These are phyloP conservation scores for Panellus pusillus DNA, from an alignment of 768 basidiomycete species.

Conservation along the genomic window DNA sequence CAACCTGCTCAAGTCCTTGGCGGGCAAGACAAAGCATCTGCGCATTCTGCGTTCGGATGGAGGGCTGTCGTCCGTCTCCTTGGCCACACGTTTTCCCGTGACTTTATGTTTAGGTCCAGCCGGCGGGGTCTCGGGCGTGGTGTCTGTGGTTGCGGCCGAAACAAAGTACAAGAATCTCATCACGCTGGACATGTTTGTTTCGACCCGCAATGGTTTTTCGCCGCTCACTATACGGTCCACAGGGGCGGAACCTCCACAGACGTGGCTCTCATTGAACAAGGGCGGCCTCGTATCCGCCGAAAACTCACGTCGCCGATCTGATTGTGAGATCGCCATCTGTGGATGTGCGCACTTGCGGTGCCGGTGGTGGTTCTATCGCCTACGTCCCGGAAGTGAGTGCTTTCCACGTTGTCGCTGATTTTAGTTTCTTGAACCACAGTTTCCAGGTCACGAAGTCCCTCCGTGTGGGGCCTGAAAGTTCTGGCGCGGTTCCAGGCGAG, in stretches of 20 bases:
- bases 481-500: slow-evolving; percentile 20
- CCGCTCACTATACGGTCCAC: not conserved
- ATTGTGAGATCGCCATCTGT: slow-evolving; percentile 15
- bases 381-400: slow-evolving; percentile 5
- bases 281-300: slow-evolving; percentile 8
- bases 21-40: slow-evolving; percentile 16
- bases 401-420: not conserved
- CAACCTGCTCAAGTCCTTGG: slow-evolving; percentile 10
- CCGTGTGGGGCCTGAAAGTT: slow-evolving; percentile 21
- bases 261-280: slow-evolving; percentile 15
- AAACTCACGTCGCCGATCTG: slow-evolving; percentile 17
- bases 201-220: not conserved
- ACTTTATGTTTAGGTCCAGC: slow-evolving; percentile 14
- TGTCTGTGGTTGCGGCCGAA: slow-evolving; percentile 8
- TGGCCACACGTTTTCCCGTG: slow-evolving; percentile 9
- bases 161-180: slow-evolving; percentile 20
- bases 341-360: slow-evolving; percentile 19
- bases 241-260: slow-evolving; percentile 7
- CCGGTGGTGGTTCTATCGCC: slow-evolving; percentile 19
- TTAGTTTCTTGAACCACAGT: not conserved
- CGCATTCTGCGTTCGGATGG: slow-evolving; percentile 17
- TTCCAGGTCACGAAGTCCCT: slow-evolving; percentile 13
- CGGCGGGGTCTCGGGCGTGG: slow-evolving; percentile 17
- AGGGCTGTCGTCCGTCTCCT: slow-evolving; percentile 5
- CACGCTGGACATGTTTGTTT: slow-evolving; percentile 18